phyloP scores from a whole-genome alignment of 2,329 filamentous ascomycete species.

The Endocalyx cinctus region DNA sequence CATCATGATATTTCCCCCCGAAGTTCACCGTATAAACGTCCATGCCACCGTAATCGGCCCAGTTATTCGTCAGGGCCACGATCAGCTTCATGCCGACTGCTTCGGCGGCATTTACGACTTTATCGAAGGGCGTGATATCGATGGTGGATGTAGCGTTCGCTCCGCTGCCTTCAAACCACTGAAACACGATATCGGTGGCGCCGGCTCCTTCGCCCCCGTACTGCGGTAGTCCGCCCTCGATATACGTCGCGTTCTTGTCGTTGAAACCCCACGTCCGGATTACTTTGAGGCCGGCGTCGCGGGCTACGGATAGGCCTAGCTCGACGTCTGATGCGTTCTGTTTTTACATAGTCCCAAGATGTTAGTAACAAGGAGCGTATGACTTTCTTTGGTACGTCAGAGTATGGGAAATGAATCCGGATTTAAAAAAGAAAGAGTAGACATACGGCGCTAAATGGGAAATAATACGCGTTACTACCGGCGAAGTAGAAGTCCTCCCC shows the following conservation, averaged over 20 bases:
- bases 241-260: conserved; percentile 47
- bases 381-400: not conserved
- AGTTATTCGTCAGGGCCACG: no score
- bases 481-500: conserved; percentile 54
- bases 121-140: conserved; percentile 42
- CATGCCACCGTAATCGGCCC: no score
- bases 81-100: no score
- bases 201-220: conserved; percentile 48
- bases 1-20: conserved; percentile 44
- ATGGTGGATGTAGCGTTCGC: conserved; percentile 41
- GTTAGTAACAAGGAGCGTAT: not conserved
- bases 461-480: conserved; percentile 53
- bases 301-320: conserved; percentile 16
- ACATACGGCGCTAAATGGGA: conserved; percentile 48
- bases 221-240: conserved; percentile 40
- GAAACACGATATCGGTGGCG: conserved; percentile 40
- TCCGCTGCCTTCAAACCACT: no score
- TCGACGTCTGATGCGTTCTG: conserved; percentile 36
- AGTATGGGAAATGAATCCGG: not conserved
- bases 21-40: conserved; percentile 54
- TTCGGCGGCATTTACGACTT: no score
- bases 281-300: conserved; percentile 33
- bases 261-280: conserved; percentile 56
- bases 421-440: no score
- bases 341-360: conserved; percentile 1